Percentiles rank a stretch among this genome's conserved stretches.
Conservation (phyloP, 2,329 filamentous ascomycete species). For the Talaromyces sp. region DNA sequence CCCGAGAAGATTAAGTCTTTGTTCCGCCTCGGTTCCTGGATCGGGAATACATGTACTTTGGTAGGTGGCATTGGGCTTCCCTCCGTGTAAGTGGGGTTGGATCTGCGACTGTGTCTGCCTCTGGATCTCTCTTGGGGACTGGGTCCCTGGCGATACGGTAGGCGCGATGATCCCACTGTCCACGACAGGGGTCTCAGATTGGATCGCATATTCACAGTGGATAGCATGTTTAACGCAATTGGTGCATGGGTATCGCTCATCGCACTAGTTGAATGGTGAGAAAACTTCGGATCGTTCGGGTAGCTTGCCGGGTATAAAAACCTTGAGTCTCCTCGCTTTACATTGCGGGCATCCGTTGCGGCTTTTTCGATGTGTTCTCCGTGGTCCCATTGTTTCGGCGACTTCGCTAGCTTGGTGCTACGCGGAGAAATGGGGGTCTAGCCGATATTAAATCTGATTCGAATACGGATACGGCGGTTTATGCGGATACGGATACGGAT, state of each 20-base stretch:
- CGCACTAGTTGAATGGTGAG: constrained; percentile 23
- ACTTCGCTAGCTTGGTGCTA: background rate
- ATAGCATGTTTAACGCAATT: constrained; percentile 30
- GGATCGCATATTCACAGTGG: constrained; percentile 23
- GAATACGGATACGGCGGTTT: constrained; percentile 14
- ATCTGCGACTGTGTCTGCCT: constrained; percentile 1
- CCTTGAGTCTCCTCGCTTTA: constrained; percentile 29
- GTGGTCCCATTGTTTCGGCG: constrained; percentile 20
- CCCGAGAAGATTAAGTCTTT: constrained; percentile 12
- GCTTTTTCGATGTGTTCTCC: constrained; percentile 30
- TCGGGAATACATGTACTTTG: background rate
- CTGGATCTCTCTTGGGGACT: constrained; percentile 2
- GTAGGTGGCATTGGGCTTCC: constrained; percentile 3
- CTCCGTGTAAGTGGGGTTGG: constrained; percentile 2
- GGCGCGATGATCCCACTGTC: background rate
- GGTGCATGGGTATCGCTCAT: constrained; percentile 29
- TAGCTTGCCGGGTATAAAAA: constrained; percentile 3
- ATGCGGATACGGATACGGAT: constrained; percentile 19
- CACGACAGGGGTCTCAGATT: background rate
- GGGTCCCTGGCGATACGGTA: constrained; percentile 5
- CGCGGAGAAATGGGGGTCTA: background rate
- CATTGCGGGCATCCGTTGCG: constrained; percentile 32
- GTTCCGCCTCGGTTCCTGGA: background rate
- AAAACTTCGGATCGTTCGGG: background rate
- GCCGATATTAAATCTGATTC: constrained; percentile 10